Evolutionary conservation across 257 asterid genomes (phyloP).

Genomic region (Rauvolfia tetraphylla): DNA sequence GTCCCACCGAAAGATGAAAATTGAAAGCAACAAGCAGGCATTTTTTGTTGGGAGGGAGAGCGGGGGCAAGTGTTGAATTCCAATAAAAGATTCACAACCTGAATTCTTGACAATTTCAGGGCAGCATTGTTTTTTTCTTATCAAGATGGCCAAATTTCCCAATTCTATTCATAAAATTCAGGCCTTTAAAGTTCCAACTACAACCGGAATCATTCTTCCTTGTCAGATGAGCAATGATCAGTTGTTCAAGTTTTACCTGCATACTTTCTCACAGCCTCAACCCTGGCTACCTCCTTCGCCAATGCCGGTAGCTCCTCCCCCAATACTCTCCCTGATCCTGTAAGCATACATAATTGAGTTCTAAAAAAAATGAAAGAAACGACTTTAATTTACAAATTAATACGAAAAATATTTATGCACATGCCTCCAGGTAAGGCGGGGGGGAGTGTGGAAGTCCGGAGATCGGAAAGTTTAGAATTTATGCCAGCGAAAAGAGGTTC

Average conservation of each 20-base stretch:
- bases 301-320: conserved; percentile 81
- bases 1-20: neutral
- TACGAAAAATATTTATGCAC: neutral
- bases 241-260: conserved; percentile 50
- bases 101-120: neutral
- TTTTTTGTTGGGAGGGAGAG: too few species aligned
- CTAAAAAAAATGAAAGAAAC: neutral
- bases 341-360: conserved; percentile 34
- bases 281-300: conserved; percentile 97
- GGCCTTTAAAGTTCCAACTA: neutral
- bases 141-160: neutral
- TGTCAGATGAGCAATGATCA: neutral
- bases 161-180: neutral
- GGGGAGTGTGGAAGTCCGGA: conserved; percentile 41
- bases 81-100: neutral
- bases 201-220: neutral
- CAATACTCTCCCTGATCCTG: conserved; percentile 51
- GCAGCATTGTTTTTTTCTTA: neutral
- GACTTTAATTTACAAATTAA: neutral
- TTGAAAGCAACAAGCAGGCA: too few species aligned
- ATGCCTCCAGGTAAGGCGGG: conserved; percentile 42
- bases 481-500: conserved; percentile 39
- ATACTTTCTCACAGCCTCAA: conserved; percentile 80
- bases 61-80: neutral
- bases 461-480: conserved; percentile 48